A percentile compares a stretch with the other conserved stretches of the same genome.
Conservation (phyloP, 805 yeast species). For the Wickerhamiella domercqiae region DNA sequence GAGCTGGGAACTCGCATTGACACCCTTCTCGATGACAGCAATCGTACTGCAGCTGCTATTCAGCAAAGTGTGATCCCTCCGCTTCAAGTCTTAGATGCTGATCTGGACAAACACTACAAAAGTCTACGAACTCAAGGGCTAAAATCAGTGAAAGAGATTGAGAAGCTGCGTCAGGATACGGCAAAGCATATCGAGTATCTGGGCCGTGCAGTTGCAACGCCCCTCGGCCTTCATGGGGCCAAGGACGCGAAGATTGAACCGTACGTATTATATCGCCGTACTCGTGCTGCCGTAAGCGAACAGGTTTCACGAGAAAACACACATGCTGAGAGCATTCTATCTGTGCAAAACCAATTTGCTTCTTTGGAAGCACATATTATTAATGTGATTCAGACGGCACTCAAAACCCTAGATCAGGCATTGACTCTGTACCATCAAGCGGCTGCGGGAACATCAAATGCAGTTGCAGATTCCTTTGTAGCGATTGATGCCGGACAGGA, state of each 20-base stretch:
- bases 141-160: constrained; percentile 26
- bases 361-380: constrained; percentile 31
- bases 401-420: constrained; percentile 21
- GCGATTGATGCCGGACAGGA: constrained; percentile 28
- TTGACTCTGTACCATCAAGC: constrained; percentile 21
- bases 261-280: constrained; percentile 27
- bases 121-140: constrained; percentile 24
- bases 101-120: constrained; percentile 29
- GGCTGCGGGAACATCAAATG: constrained; percentile 20
- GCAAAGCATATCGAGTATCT: constrained; percentile 27
- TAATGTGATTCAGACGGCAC: constrained; percentile 27
- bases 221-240: constrained; percentile 14
- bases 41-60: constrained; percentile 26
- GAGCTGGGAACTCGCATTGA: constrained; percentile 23
- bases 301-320: constrained; percentile 33
- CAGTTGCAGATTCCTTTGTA: constrained; percentile 22
- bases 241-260: constrained; percentile 33
- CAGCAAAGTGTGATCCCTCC: constrained; percentile 27
- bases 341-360: constrained; percentile 28
- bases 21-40: constrained; percentile 22
- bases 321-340: constrained; percentile 29
- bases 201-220: constrained; percentile 22
- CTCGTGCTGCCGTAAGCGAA: constrained; percentile 24
- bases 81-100: constrained; percentile 26
- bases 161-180: constrained; percentile 22